Conservation (phyloP, 768 basidiomycete genomes). For the Hysterangium stoloniferum region DNA sequence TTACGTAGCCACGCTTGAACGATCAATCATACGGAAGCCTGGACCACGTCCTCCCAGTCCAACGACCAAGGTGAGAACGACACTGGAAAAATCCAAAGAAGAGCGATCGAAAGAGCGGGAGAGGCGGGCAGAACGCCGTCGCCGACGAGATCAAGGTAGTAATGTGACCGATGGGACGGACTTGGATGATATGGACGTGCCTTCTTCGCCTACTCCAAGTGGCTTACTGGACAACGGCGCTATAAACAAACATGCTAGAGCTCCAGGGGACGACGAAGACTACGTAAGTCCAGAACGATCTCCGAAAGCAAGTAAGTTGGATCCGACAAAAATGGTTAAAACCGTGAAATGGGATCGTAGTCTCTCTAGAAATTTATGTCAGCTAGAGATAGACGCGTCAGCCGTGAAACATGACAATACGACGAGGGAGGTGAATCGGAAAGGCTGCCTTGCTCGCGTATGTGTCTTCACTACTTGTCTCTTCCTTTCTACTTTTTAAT, state of each 20-base stretch:
- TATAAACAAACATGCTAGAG: conserved; percentile 41
- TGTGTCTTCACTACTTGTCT: conserved; percentile 11
- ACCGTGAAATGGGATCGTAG: conserved; percentile 76
- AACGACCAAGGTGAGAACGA: conserved; percentile 61
- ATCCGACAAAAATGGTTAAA: conserved; percentile 34
- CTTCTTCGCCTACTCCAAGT: conserved; percentile 17
- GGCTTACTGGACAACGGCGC: conserved; percentile 24
- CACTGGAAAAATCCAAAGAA: conserved; percentile 59
- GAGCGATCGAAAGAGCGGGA: conserved; percentile 34
- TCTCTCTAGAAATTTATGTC: conserved; percentile 53
- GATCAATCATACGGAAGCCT: conserved; percentile 59
- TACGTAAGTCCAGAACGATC: conserved; percentile 57
- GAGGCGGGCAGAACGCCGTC: conserved; percentile 51
- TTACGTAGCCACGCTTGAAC: conserved; percentile 56
- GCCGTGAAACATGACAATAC: conserved; percentile 32
- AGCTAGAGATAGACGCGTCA: conserved; percentile 18
- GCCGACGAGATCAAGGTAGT: conserved; percentile 45
- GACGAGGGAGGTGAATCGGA: conserved; percentile 23
- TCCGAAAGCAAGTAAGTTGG: conserved; percentile 32
- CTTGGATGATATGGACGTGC: conserved; percentile 18
- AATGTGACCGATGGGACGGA: conserved; percentile 27
- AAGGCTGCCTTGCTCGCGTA: conserved; percentile 65
- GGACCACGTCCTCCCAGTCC: conserved; percentile 74
- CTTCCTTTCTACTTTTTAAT: conserved; percentile 11
- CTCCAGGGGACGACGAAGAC: conserved; percentile 77